Evolutionary conservation across 2,329 filamentous ascomycete species (phyloP).

Genomic region (Rutstroemia sp.): DNA sequence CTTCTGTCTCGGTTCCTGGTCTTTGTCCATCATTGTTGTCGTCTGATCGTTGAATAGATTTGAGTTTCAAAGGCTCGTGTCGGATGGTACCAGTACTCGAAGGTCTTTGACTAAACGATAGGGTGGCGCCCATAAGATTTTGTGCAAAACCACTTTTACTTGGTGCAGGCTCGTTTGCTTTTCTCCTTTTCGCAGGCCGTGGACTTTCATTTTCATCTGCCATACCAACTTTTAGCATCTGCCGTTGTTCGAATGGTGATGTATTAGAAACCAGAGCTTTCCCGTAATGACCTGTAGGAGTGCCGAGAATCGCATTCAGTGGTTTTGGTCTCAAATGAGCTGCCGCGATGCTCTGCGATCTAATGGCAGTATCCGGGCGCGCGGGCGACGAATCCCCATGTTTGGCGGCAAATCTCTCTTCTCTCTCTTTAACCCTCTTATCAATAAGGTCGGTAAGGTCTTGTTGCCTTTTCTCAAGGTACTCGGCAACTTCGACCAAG

Average conservation of each 20-base stretch:
- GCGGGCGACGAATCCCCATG: slow-evolving; percentile 26
- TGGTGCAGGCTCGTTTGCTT: slow-evolving; percentile 31
- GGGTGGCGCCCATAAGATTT: slow-evolving; percentile 41
- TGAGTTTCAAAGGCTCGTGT: slow-evolving; percentile 19
- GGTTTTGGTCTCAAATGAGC: slow-evolving; percentile 49
- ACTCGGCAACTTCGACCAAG: slow-evolving; percentile 74
- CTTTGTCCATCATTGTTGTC: slow-evolving; percentile 9
- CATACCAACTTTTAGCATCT: slow-evolving; percentile 24
- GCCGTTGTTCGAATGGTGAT: slow-evolving; percentile 59
- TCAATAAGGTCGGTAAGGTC: slow-evolving; percentile 71
- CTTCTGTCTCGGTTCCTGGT: background rate
- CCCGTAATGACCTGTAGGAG: slow-evolving; percentile 54
- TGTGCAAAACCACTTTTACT: slow-evolving; percentile 44
- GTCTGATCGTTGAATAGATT: slow-evolving; percentile 9
- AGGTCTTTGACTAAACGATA: slow-evolving; percentile 32
- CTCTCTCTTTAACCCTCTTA: slow-evolving; percentile 54
- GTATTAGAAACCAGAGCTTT: slow-evolving; percentile 49
- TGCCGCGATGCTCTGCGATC: slow-evolving; percentile 23
- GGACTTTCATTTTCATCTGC: slow-evolving; percentile 20
- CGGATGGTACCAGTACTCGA: slow-evolving; percentile 20
- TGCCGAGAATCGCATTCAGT: slow-evolving; percentile 52
- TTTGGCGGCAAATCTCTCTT: slow-evolving; percentile 36
- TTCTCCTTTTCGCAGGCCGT: slow-evolving; percentile 36
- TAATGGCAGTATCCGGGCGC: slow-evolving; percentile 17
- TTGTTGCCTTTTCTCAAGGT: slow-evolving; percentile 64